A percentile compares a stretch with the other conserved stretches of the same genome.
These are phyloP conservation scores for Saccharomyces hybrid DNA, from an alignment of 1,139 yeast genomes.

Conservation along the genomic window DNA sequence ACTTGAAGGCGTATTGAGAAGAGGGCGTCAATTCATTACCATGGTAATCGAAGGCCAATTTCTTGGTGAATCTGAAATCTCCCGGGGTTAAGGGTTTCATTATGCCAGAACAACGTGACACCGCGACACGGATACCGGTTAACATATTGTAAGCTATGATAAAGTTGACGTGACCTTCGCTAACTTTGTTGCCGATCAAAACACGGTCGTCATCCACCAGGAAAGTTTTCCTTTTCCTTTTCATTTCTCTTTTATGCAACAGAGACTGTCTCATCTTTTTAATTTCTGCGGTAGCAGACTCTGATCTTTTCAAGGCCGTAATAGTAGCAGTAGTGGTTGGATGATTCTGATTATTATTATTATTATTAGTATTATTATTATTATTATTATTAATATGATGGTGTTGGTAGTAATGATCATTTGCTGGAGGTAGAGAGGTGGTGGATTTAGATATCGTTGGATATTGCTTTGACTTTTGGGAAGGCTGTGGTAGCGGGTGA, in stretches of 20 bases:
- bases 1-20: conserved; percentile 90
- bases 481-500: conserved; percentile 4
- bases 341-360: not conserved
- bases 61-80: conserved; percentile 67
- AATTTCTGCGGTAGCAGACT: conserved; percentile 28
- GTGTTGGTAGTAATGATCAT: conserved; percentile 2
- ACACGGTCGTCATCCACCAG: conserved; percentile 54
- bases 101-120: conserved; percentile 81
- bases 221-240: conserved; percentile 25
- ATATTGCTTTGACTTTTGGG: not conserved
- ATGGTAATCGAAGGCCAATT: conserved; percentile 75
- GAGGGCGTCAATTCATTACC: conserved; percentile 84
- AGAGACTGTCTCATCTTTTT: conserved; percentile 28
- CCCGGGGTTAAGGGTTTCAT: conserved; percentile 62
- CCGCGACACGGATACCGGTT: conserved; percentile 93
- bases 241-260: conserved; percentile 30
- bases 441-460: conserved; percentile 9
- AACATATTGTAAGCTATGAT: conserved; percentile 95
- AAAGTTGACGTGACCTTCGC: conserved; percentile 88
- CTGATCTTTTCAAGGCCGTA: conserved; percentile 23
- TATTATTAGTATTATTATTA: not conserved
- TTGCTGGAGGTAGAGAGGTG: conserved; percentile 12
- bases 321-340: conserved; percentile 5
- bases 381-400: not conserved
- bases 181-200: conserved; percentile 70